A percentile compares a stretch with the other conserved stretches of the same genome.
Evolutionary conservation across 2,329 filamentous ascomycete species (phyloP).

Genomic region (Sporothrix pallida): DNA sequence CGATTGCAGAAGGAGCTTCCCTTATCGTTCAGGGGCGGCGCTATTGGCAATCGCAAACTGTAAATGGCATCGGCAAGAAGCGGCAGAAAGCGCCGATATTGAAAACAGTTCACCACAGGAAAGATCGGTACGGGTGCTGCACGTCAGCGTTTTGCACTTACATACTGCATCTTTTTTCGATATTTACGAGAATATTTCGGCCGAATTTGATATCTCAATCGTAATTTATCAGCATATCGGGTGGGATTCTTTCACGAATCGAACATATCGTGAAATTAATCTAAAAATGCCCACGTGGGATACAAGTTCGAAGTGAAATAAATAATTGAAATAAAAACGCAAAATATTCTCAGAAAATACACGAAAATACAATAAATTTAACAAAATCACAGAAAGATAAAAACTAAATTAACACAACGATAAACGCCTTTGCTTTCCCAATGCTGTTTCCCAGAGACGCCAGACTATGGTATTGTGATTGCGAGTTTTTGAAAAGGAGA

Average conservation of each 20-base stretch:
- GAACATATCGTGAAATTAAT: background rate
- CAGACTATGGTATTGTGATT: constrained; percentile 20
- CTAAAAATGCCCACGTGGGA: background rate
- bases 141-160: background rate
- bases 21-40: background rate
- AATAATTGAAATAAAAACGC: background rate
- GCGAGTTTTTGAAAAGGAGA: background rate
- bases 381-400: background rate
- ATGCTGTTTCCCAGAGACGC: constrained; percentile 13
- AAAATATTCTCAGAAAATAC: background rate
- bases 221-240: background rate
- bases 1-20: background rate
- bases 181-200: too few species aligned
- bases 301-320: too few species aligned
- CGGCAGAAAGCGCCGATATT: constrained; percentile 5
- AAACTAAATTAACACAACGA: too few species aligned
- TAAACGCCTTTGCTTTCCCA: constrained; percentile 22
- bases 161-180: background rate
- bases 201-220: background rate
- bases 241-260: background rate
- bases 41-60: background rate
- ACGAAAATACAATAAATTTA: background rate
- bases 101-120: too few species aligned
- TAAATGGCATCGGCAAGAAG: background rate
- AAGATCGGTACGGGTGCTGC: too few species aligned